Percentiles rank a stretch among this genome's conserved stretches.
These are phyloP conservation scores for Noccaea bulbosa DNA, from an alignment of 345 rosid species.

Conservation along the genomic window DNA sequence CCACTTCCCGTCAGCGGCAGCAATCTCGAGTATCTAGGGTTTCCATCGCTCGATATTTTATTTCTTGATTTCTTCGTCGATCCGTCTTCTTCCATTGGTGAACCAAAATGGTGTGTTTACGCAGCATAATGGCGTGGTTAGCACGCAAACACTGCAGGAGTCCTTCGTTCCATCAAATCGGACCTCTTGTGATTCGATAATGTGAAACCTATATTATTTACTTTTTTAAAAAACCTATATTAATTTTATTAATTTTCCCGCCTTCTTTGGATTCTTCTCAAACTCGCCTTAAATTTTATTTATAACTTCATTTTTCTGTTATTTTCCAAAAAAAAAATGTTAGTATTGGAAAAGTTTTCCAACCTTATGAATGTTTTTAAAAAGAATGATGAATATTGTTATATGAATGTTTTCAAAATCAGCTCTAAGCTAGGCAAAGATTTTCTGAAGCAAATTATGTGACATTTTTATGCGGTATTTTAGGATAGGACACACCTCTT, in stretches of 20 bases:
- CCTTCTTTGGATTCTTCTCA: slow-evolving; percentile 21
- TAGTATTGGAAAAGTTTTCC: neutral
- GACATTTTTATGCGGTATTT: no score
- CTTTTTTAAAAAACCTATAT: slow-evolving; percentile 8
- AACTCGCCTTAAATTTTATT: neutral
- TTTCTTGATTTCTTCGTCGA: neutral
- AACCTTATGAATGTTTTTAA: neutral
- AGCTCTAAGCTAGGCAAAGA: neutral
- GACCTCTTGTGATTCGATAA: neutral
- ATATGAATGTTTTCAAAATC: neutral
- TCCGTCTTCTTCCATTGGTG: neutral
- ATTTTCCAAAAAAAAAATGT: neutral
- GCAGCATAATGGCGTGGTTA: neutral
- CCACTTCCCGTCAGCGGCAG: neutral
- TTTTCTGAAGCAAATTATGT: neutral
- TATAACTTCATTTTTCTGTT: no score
- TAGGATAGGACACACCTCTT: no score
- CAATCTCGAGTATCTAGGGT: slow-evolving; percentile 24
- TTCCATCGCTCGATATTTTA: neutral
- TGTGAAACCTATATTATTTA: slow-evolving; percentile 12
- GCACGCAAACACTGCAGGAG: slow-evolving; percentile 22
- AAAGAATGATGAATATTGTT: neutral
- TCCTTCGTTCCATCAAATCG: slow-evolving; percentile 6
- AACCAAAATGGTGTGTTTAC: neutral
- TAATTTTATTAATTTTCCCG: slow-evolving; percentile 20